Evolutionary conservation across 768 basidiomycete species (phyloP).

Genomic region (Lyophyllum shimeji): DNA sequence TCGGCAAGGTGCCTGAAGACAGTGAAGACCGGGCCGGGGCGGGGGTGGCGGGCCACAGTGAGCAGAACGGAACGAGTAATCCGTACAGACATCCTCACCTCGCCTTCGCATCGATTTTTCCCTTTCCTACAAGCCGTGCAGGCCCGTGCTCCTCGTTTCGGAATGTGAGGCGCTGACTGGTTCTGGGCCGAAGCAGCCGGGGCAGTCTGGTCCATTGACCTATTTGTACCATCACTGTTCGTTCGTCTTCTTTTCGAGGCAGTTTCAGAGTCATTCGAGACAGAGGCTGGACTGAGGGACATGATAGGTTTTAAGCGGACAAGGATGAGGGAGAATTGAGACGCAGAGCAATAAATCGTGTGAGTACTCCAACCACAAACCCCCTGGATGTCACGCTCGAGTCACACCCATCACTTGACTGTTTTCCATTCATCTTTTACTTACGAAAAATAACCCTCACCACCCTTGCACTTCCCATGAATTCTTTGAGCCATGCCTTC

Average conservation of each 20-base stretch:
- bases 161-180: conserved; percentile 60
- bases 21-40: conserved; percentile 65
- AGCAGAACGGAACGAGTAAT: conserved; percentile 46
- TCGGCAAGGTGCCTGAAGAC: conserved; percentile 79
- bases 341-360: conserved; percentile 17
- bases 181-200: conserved; percentile 29
- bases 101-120: conserved; percentile 92
- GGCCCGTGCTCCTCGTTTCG: conserved; percentile 86
- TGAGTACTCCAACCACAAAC: conserved; percentile 12
- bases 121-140: conserved; percentile 89
- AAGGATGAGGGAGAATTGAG: conserved; percentile 10
- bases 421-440: conserved; percentile 7
- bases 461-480: conserved; percentile 8
- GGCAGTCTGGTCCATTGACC: conserved; percentile 34
- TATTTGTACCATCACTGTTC: conserved; percentile 25
- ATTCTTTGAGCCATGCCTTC: conserved; percentile 1
- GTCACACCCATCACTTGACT: conserved; percentile 18
- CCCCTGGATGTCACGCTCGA: conserved; percentile 11
- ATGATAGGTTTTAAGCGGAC: conserved; percentile 37
- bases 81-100: conserved; percentile 53
- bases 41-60: conserved; percentile 68
- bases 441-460: background rate
- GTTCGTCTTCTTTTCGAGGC: conserved; percentile 61
- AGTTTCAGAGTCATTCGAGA: conserved; percentile 54
- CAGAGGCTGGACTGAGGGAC: conserved; percentile 67